phyloP scores from a whole-genome alignment of 805 yeast genomes.

The Torulaspora microellipsoides region DNA sequence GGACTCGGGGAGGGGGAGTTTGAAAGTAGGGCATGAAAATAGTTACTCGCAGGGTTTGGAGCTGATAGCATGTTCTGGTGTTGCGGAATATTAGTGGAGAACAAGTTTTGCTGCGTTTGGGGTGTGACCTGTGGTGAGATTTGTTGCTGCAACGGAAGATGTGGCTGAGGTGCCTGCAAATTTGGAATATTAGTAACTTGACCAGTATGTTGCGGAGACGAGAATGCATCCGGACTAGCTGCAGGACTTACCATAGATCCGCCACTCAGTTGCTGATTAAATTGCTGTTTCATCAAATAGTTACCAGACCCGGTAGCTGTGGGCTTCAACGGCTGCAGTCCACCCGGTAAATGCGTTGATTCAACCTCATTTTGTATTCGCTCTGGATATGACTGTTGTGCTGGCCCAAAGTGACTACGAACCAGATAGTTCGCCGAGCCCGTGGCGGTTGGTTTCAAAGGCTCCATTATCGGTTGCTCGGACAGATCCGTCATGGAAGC shows the following conservation, averaged over 20 bases:
- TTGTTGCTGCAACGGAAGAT: conserved; percentile 11
- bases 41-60: conserved; percentile 24
- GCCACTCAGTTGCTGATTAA: conserved; percentile 4
- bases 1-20: conserved; percentile 28
- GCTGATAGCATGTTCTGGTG: conserved; percentile 23
- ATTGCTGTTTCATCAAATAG: conserved; percentile 29
- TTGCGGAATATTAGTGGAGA: conserved; percentile 1
- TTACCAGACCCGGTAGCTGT: conserved; percentile 36
- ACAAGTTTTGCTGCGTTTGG: conserved; percentile 7
- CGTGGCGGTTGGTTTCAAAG: conserved; percentile 38
- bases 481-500: neutral
- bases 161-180: conserved; percentile 28
- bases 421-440: conserved; percentile 39
- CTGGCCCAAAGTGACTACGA: conserved; percentile 20
- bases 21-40: conserved; percentile 30
- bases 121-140: conserved; percentile 12
- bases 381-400: conserved; percentile 17
- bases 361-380: conserved; percentile 17
- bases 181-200: conserved; percentile 16
- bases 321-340: conserved; percentile 33
- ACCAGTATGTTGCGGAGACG: conserved; percentile 17
- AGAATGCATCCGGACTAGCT: conserved; percentile 7
- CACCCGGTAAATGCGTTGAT: conserved; percentile 4
- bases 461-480: conserved; percentile 12
- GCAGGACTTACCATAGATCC: conserved; percentile 4